phyloP scores from a whole-genome alignment of 805 yeast species.

The Jamesozyma jinghongensis region DNA sequence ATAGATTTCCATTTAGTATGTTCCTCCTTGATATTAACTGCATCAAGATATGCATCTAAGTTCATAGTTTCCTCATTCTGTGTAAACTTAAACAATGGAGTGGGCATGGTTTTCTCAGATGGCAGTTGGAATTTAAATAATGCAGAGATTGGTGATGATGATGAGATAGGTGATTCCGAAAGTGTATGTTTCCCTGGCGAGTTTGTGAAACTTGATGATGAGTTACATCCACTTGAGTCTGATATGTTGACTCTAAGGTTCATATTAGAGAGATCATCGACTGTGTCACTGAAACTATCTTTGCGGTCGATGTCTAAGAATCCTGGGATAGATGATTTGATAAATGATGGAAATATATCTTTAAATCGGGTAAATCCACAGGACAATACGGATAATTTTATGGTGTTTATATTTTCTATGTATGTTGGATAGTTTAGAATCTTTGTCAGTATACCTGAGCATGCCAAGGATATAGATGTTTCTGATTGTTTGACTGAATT shows the following conservation, averaged over 20 bases:
- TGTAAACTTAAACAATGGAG: slow-evolving; percentile 19
- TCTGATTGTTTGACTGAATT: slow-evolving; percentile 17
- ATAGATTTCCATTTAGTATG: slow-evolving; percentile 5
- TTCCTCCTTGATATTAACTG: slow-evolving; percentile 25
- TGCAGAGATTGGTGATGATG: slow-evolving; percentile 28
- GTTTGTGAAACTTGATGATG: slow-evolving; percentile 1
- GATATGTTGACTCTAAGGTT: slow-evolving; percentile 6
- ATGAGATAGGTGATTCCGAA: slow-evolving; percentile 21
- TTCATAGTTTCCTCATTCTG: slow-evolving; percentile 27
- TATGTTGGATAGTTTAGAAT: slow-evolving; percentile 10
- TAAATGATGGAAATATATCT: slow-evolving; percentile 12
- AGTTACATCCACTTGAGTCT: slow-evolving; percentile 1
- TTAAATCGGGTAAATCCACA: slow-evolving; percentile 17
- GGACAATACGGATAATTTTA: slow-evolving; percentile 13
- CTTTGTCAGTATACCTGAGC: slow-evolving; percentile 24
- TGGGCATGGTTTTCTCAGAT: slow-evolving; percentile 10
- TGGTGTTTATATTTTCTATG: not conserved
- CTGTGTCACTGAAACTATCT: not conserved
- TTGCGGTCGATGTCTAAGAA: not conserved
- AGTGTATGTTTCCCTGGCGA: slow-evolving; percentile 2
- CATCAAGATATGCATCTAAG: slow-evolving; percentile 25
- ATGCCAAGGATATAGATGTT: slow-evolving; percentile 18
- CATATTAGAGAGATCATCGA: slow-evolving; percentile 1
- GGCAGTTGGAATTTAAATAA: slow-evolving; percentile 28
- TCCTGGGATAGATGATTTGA: not conserved